phyloP scores from a whole-genome alignment of 441 rosid genomes.

The Euphorbia celastroides region DNA sequence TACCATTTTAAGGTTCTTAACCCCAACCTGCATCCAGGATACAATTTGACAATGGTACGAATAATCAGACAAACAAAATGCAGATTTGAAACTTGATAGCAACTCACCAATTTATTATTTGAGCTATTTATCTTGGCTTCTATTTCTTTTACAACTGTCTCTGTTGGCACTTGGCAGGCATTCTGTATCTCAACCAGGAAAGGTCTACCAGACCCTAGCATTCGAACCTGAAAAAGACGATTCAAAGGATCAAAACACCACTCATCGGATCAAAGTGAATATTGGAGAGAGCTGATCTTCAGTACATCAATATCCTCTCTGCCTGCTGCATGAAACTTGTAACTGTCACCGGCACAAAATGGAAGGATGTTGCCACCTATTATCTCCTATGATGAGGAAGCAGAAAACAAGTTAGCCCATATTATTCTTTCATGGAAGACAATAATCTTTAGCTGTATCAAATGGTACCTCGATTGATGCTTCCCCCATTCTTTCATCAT shows the following conservation, averaged over 20 bases:
- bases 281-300: constrained; percentile 13
- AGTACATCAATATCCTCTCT: constrained; percentile 97
- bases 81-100: background rate
- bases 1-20: constrained; percentile 61
- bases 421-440: constrained; percentile 8
- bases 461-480: constrained; percentile 81
- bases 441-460: constrained; percentile 9
- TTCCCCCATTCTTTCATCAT: constrained; percentile 95
- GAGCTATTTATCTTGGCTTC: constrained; percentile 62
- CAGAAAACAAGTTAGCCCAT: constrained; percentile 12
- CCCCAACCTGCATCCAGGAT: constrained; percentile 49
- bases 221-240: constrained; percentile 64
- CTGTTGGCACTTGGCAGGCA: constrained; percentile 72
- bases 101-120: constrained; percentile 58
- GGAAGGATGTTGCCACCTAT: constrained; percentile 79
- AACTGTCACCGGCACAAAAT: constrained; percentile 62
- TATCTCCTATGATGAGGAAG: constrained; percentile 49
- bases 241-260: constrained; percentile 21
- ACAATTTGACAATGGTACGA: constrained; percentile 4
- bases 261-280: constrained; percentile 15
- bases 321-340: constrained; percentile 99
- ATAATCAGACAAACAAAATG: background rate
- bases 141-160: constrained; percentile 45
- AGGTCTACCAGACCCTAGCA: constrained; percentile 98
- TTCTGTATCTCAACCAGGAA: constrained; percentile 90